Evolutionary conservation across 2,329 filamentous ascomycete genomes (phyloP).

Genomic region (Fusarium globosum): DNA sequence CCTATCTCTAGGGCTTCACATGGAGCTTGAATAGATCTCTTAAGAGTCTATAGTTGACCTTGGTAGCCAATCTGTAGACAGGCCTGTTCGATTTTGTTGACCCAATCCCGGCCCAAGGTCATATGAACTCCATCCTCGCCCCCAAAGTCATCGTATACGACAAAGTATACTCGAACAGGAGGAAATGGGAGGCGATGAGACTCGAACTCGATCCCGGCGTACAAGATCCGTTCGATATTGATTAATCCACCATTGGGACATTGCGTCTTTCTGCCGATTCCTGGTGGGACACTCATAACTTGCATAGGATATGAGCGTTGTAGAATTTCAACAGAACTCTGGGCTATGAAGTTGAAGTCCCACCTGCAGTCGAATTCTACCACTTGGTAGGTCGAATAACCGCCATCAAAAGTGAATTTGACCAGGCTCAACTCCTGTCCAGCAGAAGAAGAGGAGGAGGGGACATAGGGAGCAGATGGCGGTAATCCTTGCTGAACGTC

Average conservation of each 20-base stretch:
- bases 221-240: background rate
- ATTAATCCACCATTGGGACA: background rate
- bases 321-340: background rate
- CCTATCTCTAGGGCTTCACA: background rate
- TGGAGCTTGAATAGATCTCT: background rate
- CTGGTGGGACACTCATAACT: background rate
- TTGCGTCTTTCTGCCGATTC: background rate
- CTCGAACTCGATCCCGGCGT: background rate
- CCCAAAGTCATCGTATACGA: background rate
- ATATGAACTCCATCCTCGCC: background rate
- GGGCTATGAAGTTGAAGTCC: background rate
- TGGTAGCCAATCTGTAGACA: background rate
- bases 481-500: background rate
- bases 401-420: background rate
- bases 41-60: background rate
- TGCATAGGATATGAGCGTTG: background rate
- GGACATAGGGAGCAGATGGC: background rate
- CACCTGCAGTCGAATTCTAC: background rate
- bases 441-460: background rate
- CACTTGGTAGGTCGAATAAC: background rate
- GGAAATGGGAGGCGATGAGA: background rate
- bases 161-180: background rate
- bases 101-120: background rate
- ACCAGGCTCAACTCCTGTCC: background rate
- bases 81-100: background rate